Evolutionary conservation across 768 basidiomycete genomes (phyloP), one percentile per base, ranked within the genome.

Genomic region (Tricholoma terreum): DNA sequence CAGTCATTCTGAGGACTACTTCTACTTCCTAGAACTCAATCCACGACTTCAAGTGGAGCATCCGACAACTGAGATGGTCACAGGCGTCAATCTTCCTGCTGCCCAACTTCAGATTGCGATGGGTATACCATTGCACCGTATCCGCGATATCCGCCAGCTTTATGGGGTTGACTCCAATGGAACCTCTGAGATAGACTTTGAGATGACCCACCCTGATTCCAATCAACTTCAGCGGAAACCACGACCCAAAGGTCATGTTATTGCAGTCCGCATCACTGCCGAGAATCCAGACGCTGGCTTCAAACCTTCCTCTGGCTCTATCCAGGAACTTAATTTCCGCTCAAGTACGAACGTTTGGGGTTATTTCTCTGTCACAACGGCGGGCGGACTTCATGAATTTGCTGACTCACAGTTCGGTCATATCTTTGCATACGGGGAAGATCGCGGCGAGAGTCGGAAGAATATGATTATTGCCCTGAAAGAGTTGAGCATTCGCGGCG

Each of bases 301-400:
- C 83, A 99, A 99, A 74, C 97, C 97, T 0, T 98, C 97, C 1
- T 95, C 93, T 2, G 97, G 97, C 61, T 89, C 91, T 36, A 79
- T 99, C 14, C 97, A 98, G 71, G 97, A 98, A 69, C 91, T 99
- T 64, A 99, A 98, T 75, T 99, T 99, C 87, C 89, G 97, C 57
- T 98, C 95, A 24, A 97, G 91, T 73, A 98, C 94, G 45, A 99
- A 99, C 61, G 97, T 99, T 45, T 99, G 97, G 97, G 97, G 97
- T 59, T 99, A 99, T 77, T 99, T 99, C 81, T 98, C 97, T 14
- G 97, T 99, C 65, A 86, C 85, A 43, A 89, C 89, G 12, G 89
- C 95, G 9, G 97, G 97, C 70, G 97, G 96, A 71, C 84, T 99
- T 54, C 97, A 99, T 74, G 95, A 99, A 73, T 98, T 94, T 66